A percentile compares a stretch with the other conserved stretches of the same genome.
These are phyloP conservation scores for Alternaria sp. DNA, from an alignment of 2,329 filamentous ascomycete genomes.

Conservation along the genomic window DNA sequence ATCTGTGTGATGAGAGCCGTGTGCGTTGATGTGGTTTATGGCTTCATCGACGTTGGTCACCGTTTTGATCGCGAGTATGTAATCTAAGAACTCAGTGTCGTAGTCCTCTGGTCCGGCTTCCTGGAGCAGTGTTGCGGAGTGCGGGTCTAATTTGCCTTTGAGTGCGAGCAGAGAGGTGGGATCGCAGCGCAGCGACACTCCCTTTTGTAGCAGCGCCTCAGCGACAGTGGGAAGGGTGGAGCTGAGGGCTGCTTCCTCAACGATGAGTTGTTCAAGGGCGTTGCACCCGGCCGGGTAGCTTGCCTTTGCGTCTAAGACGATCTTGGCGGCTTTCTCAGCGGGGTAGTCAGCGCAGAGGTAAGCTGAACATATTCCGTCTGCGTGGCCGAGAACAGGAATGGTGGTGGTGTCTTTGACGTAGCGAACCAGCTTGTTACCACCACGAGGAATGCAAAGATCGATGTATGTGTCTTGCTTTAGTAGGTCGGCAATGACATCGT, in stretches of 20 bases:
- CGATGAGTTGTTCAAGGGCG: slow-evolving; percentile 87
- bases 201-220: slow-evolving; percentile 75
- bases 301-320: slow-evolving; percentile 90
- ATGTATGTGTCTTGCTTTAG: slow-evolving; percentile 86
- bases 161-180: slow-evolving; percentile 70
- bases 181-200: slow-evolving; percentile 86
- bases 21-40: slow-evolving; percentile 86
- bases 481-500: slow-evolving; percentile 89
- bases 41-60: slow-evolving; percentile 72
- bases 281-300: slow-evolving; percentile 97
- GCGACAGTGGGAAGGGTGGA: slow-evolving; percentile 76
- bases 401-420: slow-evolving; percentile 90
- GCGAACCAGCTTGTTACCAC: slow-evolving; percentile 87
- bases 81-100: slow-evolving; percentile 86
- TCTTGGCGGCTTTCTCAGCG: slow-evolving; percentile 71
- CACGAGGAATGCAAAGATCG: slow-evolving; percentile 92
- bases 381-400: slow-evolving; percentile 95
- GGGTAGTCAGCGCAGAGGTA: slow-evolving; percentile 86
- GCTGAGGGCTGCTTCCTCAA: slow-evolving; percentile 74
- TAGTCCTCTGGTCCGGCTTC: slow-evolving; percentile 76
- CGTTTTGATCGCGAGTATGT: slow-evolving; percentile 83
- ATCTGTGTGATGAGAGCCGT: slow-evolving; percentile 95
- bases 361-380: slow-evolving; percentile 88
- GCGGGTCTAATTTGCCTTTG: slow-evolving; percentile 53
- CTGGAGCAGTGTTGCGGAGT: slow-evolving; percentile 61